Base-by-base conservation (phyloP, 352 stramenopile species). In the Peronospora destructor region DNA sequence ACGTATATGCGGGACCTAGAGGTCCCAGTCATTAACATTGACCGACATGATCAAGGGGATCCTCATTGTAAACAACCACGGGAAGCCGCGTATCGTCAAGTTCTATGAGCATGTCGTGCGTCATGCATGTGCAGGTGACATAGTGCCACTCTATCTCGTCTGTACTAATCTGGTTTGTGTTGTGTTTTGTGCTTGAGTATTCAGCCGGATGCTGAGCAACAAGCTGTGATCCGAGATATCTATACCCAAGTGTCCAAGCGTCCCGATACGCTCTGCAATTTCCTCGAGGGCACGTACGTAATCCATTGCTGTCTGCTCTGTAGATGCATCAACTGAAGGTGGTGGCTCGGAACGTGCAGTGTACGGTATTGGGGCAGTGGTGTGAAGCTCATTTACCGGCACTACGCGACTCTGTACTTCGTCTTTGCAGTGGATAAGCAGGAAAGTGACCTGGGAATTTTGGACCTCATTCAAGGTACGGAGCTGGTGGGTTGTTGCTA, bases 331-430 rank as follows among this genome's bases (percentile, higher is more conserved):
- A 3, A 26, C 13, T 16, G 10, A 2, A 23, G 19, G 10, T 4
- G 12, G 16, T 30, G 4, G 17, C 13, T 9, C n/a, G 41, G 38
- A 13, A 16, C 13, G 8, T 26, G 47, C 52, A 90, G 80, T 13
- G 83, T 92, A 47, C 74, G 77, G 29, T 88, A 98, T 84, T 98
- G 92, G 93, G 87, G 87, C 13, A 93, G 97, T 59, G 93, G 95
- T 45, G 96, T 97, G 37, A 99, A 99, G 79, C 80, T 99, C 12
- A 99, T 99, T 45, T 99, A 99, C 68, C 76, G 97, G 40, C 95
- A 99, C 71, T 99, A 99, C 74, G 96, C 96, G 11, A 99, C 97
- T 36, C 80, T 99, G 1, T 99, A 98, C 74, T 99, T 99, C 72
- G 95, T 99, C 8, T 99, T 99, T 76, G 95, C 95, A 0, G 96